Conservation (phyloP, 2,329 filamentous ascomycete species). For the Huntiella decipiens region DNA sequence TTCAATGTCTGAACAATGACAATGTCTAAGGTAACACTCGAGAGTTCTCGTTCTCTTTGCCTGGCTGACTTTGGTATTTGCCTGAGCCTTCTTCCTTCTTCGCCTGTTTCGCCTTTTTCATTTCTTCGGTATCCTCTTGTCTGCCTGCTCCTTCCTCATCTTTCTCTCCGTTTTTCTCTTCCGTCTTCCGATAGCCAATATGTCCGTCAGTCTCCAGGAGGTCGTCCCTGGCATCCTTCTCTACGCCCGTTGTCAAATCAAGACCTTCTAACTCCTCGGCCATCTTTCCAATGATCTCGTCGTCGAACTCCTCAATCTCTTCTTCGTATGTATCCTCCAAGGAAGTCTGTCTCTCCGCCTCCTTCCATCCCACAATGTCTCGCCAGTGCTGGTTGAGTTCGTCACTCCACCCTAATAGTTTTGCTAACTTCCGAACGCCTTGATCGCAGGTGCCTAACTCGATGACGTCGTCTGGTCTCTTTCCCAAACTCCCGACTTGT, state of each 20-base stretch:
- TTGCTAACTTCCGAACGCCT: conserved; percentile 60
- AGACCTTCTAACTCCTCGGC: conserved; percentile 20
- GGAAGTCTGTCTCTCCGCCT: conserved; percentile 29
- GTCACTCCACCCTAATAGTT: conserved; percentile 64
- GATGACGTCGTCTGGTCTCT: conserved; percentile 65
- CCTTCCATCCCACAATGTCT: conserved; percentile 40
- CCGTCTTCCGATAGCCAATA: not conserved
- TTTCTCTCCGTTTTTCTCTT: not conserved
- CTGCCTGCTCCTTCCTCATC: not conserved
- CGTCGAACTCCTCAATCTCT: conserved; percentile 19
- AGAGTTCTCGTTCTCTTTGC: no score
- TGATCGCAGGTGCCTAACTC: conserved; percentile 66
- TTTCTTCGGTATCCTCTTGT: not conserved
- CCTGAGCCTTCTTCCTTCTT: no score
- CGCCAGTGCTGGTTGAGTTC: conserved; percentile 68
- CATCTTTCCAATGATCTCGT: conserved; percentile 27
- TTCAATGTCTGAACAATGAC: no score
- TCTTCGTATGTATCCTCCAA: conserved; percentile 17
- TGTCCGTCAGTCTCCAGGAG: no score
- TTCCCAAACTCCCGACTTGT: conserved; percentile 59
- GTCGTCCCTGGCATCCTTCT: not conserved
- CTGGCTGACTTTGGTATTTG: no score
- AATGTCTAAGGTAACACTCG: no score
- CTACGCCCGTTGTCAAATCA: conserved; percentile 16
- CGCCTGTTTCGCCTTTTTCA: no score